Evolutionary conservation across 495 filamentous ascomycete genomes (phyloP), one percentile per base, ranked within the genome.

Genomic region (Astrocystis sublimbata): DNA sequence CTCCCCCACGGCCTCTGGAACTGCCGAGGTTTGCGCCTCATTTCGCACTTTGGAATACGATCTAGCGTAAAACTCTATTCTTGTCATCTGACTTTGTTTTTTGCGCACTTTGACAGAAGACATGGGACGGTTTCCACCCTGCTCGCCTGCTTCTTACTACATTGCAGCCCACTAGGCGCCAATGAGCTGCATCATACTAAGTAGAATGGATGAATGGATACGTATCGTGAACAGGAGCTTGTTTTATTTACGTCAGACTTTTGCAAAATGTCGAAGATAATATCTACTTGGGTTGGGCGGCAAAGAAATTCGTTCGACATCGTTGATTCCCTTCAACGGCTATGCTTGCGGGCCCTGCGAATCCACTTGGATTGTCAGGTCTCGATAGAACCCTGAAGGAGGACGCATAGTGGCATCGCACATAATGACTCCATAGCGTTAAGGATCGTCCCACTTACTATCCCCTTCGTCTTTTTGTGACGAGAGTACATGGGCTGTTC

Each of bases 1-100:
- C n/a, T n/a, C n/a, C n/a, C n/a, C 49, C 15, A 17, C 28, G 49
- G 30, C 35, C 49, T 35, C 28, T 52, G 8, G 49, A 52, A 52
- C 49, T 52, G 49, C 49, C 49, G 49, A 52, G 35, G n/a, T 52
- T 35, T 52, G 49, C 49, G 49, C 49, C 28, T 35, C 49, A 23
- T 52, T 30, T 31, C 30, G 7, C 49, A 35, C n/a, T 21, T 19
- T 24, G 10, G n/a, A 9, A 9, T 21, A 45, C 13, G 4, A 12
- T 13, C 21, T 36, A 6, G 33, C 33, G 6, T 36, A 13, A 6
- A 36, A 36, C 33, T 6, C 6, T 13, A 13, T 36, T 13, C 6
- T 36, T 36, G 6, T 36, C 33, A 13, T 13, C 13, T 36, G 33
- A 6, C 40, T 38, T 38, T 28, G 26, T 28, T 30, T 50, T 19